These are phyloP conservation scores for Solanum piurae DNA, from an alignment of 257 asterid species.

Conservation along the genomic window DNA sequence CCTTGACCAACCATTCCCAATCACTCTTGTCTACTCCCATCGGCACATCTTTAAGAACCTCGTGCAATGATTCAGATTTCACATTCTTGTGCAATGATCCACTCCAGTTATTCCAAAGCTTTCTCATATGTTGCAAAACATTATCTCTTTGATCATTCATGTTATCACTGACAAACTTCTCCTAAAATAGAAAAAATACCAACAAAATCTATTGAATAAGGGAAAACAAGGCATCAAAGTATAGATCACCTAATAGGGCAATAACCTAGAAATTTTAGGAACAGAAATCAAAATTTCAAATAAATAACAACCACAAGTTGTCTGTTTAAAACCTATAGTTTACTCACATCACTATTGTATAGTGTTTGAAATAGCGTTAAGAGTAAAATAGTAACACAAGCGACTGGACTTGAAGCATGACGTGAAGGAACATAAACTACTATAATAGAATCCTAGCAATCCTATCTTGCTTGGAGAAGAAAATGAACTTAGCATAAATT, in stretches of 20 bases:
- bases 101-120: not conserved
- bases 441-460: too few relatives aligned
- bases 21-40: not conserved
- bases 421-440: slow-evolving; percentile 25
- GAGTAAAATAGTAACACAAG: too few relatives aligned
- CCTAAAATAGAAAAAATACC: not conserved
- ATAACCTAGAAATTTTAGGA: not conserved
- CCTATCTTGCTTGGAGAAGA: too few relatives aligned
- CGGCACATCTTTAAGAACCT: not conserved
- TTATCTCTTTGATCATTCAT: not conserved
- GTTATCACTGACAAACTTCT: not conserved
- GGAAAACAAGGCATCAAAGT: not conserved
- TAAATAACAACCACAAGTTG: not conserved
- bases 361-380: too few relatives aligned
- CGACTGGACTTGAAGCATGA: too few relatives aligned
- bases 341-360: too few relatives aligned
- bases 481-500: too few relatives aligned
- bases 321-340: too few relatives aligned
- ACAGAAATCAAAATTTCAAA: not conserved
- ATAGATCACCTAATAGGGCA: not conserved
- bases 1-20: not conserved
- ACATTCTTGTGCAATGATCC: not conserved
- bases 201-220: not conserved
- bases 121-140: not conserved
- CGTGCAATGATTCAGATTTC: not conserved